phyloP scores from a whole-genome alignment of 495 filamentous ascomycete genomes.

The Talaromyces stipitatus region DNA sequence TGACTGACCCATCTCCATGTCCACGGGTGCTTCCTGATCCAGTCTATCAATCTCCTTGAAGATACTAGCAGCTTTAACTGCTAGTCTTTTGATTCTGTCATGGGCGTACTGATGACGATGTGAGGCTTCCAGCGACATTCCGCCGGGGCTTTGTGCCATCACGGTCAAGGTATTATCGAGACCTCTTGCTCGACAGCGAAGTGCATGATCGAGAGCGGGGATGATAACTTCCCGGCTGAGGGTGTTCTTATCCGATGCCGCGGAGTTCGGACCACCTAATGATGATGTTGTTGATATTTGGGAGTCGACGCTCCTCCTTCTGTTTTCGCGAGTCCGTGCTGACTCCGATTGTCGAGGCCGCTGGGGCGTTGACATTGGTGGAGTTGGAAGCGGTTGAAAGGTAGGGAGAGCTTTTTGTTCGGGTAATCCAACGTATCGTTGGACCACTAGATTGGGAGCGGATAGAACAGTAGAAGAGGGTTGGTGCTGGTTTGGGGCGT shows the following conservation, averaged over 20 bases:
- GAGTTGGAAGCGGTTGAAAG: constrained; percentile 9
- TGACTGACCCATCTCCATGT: constrained; percentile 51
- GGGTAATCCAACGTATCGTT: constrained; percentile 8
- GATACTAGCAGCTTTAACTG: constrained; percentile 65
- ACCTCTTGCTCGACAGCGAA: constrained; percentile 57
- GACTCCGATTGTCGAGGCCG: not conserved
- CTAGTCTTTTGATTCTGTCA: constrained; percentile 68
- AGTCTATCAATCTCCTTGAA: constrained; percentile 82
- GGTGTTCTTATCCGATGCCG: constrained; percentile 41
- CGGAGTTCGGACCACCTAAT: not conserved
- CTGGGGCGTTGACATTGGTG: constrained; percentile 18
- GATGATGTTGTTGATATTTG: constrained; percentile 1
- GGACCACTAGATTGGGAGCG: not conserved
- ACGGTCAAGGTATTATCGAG: constrained; percentile 9
- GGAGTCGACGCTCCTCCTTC: not conserved
- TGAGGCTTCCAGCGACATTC: constrained; percentile 10
- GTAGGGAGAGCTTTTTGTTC: constrained; percentile 24
- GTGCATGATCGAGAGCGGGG: constrained; percentile 81
- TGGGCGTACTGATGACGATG: constrained; percentile 67
- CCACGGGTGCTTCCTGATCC: constrained; percentile 75
- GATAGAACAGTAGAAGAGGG: constrained; percentile 13
- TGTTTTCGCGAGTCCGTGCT: not conserved
- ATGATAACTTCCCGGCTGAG: constrained; percentile 71
- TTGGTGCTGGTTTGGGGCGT: constrained; percentile 20
- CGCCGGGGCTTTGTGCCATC: not conserved